Evolutionary conservation across 1,284 basidiomycete species (phyloP).

Genomic region (Cryptococcus depauperatus): DNA sequence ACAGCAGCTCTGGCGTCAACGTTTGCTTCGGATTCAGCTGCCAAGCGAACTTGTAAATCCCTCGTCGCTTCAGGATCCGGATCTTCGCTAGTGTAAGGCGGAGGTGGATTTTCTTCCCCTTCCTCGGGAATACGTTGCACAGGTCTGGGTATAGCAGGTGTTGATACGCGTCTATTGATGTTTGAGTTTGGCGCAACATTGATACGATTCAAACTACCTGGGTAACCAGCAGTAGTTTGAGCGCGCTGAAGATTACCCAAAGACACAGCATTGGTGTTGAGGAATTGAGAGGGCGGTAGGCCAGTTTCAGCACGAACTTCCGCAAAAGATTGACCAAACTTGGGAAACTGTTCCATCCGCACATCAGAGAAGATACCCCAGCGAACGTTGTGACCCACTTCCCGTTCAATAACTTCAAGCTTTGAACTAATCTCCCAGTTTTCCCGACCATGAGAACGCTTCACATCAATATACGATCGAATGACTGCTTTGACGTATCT

Average conservation of each 20-base stretch:
- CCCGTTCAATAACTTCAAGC: slow-evolving; percentile 26
- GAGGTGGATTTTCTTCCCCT: slow-evolving; percentile 32
- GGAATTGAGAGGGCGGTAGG: slow-evolving; percentile 17
- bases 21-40: slow-evolving; percentile 22
- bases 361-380: background rate
- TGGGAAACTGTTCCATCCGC: slow-evolving; percentile 14
- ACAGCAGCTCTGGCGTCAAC: background rate
- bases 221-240: background rate
- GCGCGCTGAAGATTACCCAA: background rate
- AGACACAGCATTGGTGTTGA: background rate
- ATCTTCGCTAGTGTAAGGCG: slow-evolving; percentile 36
- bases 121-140: slow-evolving; percentile 6
- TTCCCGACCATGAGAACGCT: slow-evolving; percentile 21
- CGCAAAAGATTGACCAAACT: slow-evolving; percentile 16
- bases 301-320: slow-evolving; percentile 17
- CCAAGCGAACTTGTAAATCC: slow-evolving; percentile 29
- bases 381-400: slow-evolving; percentile 17
- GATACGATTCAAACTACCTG: background rate
- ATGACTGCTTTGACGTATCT: slow-evolving; percentile 32
- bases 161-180: background rate
- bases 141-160: background rate
- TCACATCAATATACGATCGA: slow-evolving; percentile 24
- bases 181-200: background rate
- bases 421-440: slow-evolving; percentile 25
- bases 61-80: slow-evolving; percentile 39